Conservation (phyloP, 176 grass and related monocot species). For the Elymus sibiricus region DNA sequence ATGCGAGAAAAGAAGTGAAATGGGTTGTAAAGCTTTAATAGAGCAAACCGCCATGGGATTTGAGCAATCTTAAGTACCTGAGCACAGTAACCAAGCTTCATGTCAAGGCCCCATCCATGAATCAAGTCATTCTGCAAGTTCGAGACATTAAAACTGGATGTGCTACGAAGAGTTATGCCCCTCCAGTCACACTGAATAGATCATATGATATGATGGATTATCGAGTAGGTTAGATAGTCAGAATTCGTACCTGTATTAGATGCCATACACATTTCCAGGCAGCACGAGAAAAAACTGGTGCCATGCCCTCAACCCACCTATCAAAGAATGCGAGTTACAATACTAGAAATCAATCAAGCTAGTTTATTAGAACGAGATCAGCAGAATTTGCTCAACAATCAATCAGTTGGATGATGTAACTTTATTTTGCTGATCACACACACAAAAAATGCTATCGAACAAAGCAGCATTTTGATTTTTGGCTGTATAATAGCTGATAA, state of each 20-base stretch:
- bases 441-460: neutral
- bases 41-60: neutral
- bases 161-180: neutral
- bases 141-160: neutral
- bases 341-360: neutral
- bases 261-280: constrained; percentile 98
- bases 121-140: constrained; percentile 81
- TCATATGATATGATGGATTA: neutral
- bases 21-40: neutral
- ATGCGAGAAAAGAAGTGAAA: neutral
- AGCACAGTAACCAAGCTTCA: constrained; percentile 97
- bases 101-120: constrained; percentile 99
- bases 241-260: constrained; percentile 81
- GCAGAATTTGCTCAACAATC: neutral
- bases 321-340: constrained; percentile 17
- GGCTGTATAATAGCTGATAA: neutral
- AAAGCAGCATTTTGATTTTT: neutral
- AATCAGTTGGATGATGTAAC: neutral
- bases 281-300: constrained; percentile 94
- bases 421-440: neutral
- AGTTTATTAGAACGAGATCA: neutral
- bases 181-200: neutral
- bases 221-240: neutral
- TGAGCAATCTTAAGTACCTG: constrained; percentile 49
- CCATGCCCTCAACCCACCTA: constrained; percentile 99